Evolutionary conservation across 1,284 basidiomycete species (phyloP), one percentile per base, ranked within the genome.

Genomic region (Chondrostereum purpureum): DNA sequence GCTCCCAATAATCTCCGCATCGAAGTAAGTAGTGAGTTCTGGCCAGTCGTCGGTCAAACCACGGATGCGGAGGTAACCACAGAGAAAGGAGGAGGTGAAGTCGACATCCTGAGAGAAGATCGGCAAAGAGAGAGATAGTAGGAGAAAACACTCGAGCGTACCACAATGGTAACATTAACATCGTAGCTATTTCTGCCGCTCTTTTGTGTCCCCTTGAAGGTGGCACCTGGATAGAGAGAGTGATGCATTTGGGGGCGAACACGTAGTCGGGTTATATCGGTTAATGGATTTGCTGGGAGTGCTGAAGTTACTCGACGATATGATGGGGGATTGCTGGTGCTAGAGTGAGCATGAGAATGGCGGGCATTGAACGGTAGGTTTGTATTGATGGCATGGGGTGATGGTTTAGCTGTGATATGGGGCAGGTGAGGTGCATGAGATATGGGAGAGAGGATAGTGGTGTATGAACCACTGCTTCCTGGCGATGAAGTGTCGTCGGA

Each of bases 21-120:
- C 89, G 64, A 95, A 95, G 59, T 92, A 95, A 2, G 92, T 94
- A 3, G 89, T 92, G 45, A 94, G 76, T 60, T 91, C 86, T 12
- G 88, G 89, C 73, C 91, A 92, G 54, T 93, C 85, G 51, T 94
- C 83, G 39, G 92, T 95, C 42, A 95, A 68, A 27, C 90, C 87
- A 10, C 84, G 82, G 58, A 95, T 95, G 51, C 87, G 82, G 39
- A 95, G 80, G 63, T 93, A 93, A 11, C 92, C 92, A 55, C 87
- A 92, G 5, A 92, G 72, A 45, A 78, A 84, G 0, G 88, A 92
- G 14, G 80, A 76, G 10, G 77, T 64, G 56, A 92, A 83, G 62
- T 91, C 85, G 54, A 93, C 87, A 53, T 92, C 86, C 88, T 90
- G 56, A 3, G 27, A 18, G 6, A 45, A 27, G 31, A 20, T 16